Evolutionary conservation across 257 asterid species (phyloP).

Genomic region (Solanum chiquidenum): DNA sequence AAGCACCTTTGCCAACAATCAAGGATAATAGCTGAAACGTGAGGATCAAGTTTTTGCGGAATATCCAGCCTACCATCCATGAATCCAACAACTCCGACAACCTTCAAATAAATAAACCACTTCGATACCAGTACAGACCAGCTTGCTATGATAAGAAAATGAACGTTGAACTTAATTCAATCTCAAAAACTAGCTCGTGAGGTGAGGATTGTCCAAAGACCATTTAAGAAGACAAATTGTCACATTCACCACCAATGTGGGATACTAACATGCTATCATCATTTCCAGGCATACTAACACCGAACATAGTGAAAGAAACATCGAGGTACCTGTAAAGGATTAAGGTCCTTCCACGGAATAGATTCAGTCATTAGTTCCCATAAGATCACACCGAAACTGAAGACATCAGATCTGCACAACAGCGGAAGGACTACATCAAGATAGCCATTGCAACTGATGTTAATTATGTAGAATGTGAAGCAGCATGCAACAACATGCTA

Average conservation of each 20-base stretch:
- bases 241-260: background rate
- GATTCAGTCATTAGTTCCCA: conserved; percentile 71
- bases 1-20: conserved; percentile 71
- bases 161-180: background rate
- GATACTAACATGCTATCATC: background rate
- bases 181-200: background rate
- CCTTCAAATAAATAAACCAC: conserved; percentile 18
- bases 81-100: conserved; percentile 71
- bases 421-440: background rate
- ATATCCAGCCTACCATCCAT: conserved; percentile 55
- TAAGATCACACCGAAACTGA: conserved; percentile 59
- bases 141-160: background rate
- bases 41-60: conserved; percentile 44
- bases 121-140: background rate
- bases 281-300: background rate
- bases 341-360: conserved; percentile 56
- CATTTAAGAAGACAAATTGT: background rate
- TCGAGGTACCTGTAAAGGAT: conserved; percentile 44
- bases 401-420: conserved; percentile 56
- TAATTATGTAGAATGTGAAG: background rate
- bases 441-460: background rate
- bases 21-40: conserved; percentile 38
- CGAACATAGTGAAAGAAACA: background rate
- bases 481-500: background rate
- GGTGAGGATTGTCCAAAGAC: background rate